Conservation (phyloP, 176 grass and related monocot genomes). For the Thalia dealbata region DNA sequence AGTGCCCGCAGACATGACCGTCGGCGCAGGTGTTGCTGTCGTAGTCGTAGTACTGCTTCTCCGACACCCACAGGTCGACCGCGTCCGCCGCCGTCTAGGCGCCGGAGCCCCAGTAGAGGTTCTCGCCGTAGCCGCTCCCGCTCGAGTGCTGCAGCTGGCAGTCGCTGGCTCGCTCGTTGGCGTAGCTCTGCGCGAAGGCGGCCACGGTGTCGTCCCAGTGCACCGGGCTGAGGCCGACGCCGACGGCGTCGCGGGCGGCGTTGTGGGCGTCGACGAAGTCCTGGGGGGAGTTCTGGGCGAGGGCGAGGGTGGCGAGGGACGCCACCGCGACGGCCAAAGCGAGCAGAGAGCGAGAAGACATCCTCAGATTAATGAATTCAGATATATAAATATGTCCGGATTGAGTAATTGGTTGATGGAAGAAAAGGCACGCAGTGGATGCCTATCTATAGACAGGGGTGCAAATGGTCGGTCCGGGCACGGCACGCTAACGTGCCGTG, state of each 20-base stretch:
- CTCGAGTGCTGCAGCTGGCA: conserved; percentile 20
- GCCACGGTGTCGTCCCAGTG: conserved; percentile 9
- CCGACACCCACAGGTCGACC: conserved; percentile 10
- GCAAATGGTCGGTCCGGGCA: neutral
- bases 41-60: conserved; percentile 22
- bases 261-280: conserved; percentile 23
- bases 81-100: conserved; percentile 9
- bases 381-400: too few species aligned
- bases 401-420: too few species aligned
- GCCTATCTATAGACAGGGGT: too few species aligned
- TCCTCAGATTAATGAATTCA: too few species aligned
- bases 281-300: conserved; percentile 23
- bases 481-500: too few species aligned
- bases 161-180: conserved; percentile 5
- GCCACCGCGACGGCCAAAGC: neutral
- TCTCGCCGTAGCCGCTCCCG: conserved; percentile 23
- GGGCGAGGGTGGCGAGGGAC: neutral
- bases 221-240: conserved; percentile 13
- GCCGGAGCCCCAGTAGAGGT: conserved; percentile 13
- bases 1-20: neutral
- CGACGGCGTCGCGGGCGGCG: neutral
- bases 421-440: too few species aligned
- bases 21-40: conserved; percentile 2
- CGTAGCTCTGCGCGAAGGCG: conserved; percentile 17
- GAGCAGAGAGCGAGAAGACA: too few species aligned